Evolutionary conservation across 1,284 basidiomycete species (phyloP).

Genomic region (Ceratobasidium sp.): DNA sequence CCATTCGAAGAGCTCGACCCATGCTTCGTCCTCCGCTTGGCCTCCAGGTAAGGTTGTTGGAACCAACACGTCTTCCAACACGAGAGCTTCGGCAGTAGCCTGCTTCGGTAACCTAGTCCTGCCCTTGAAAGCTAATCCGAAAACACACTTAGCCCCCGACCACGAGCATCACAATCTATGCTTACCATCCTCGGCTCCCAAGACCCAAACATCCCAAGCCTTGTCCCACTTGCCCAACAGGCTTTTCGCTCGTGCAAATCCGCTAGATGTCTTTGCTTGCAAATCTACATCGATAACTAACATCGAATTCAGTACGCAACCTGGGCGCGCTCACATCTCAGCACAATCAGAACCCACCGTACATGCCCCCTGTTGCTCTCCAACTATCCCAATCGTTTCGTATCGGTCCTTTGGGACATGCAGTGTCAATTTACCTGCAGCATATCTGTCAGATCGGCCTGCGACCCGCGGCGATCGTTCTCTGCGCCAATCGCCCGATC

Average conservation of each 20-base stretch:
- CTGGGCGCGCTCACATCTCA: background rate
- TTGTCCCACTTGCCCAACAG: slow-evolving; percentile 18
- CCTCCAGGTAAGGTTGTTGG: background rate
- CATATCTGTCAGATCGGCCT: background rate
- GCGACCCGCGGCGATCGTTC: background rate
- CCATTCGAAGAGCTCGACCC: slow-evolving; percentile 24
- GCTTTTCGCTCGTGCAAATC: slow-evolving; percentile 6
- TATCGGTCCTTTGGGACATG: slow-evolving; percentile 3
- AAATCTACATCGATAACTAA: slow-evolving; percentile 27
- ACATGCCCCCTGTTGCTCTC: slow-evolving; percentile 21
- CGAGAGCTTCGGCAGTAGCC: background rate
- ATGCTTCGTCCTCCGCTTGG: background rate
- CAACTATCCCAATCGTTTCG: slow-evolving; percentile 13
- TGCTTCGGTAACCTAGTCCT: background rate
- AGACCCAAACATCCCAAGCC: slow-evolving; percentile 21
- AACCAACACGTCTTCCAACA: slow-evolving; percentile 14
- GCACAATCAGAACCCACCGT: background rate
- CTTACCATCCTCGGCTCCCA: background rate
- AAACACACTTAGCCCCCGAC: background rate
- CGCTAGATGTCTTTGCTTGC: background rate
- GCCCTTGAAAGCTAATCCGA: background rate
- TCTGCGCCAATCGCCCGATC: slow-evolving; percentile 24
- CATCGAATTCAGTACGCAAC: background rate
- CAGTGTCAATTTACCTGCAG: slow-evolving; percentile 4
- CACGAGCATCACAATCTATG: background rate